Percentiles rank a stretch among this genome's conserved stretches.
phyloP scores from a whole-genome alignment of 495 filamentous ascomycete genomes.

The Tuber microsphaerosporum region DNA sequence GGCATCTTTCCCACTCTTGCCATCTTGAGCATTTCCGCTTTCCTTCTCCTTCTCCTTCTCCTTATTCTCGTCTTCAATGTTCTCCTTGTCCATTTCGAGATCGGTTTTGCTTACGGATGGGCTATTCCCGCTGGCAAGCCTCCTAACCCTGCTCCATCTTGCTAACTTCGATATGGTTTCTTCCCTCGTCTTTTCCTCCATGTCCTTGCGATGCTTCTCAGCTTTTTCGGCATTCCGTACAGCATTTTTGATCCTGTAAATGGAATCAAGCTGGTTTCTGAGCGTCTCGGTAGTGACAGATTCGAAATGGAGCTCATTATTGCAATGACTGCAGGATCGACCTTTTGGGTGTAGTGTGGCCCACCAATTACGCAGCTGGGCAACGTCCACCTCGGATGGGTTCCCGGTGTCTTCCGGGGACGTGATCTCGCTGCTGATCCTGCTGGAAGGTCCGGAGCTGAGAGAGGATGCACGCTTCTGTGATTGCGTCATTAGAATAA shows the following conservation, averaged over 20 bases:
- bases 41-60: slow-evolving; percentile 18
- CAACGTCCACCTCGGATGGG: slow-evolving; percentile 17
- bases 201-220: slow-evolving; percentile 11
- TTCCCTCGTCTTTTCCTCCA: slow-evolving; percentile 13
- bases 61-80: slow-evolving; percentile 1
- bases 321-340: slow-evolving; percentile 15
- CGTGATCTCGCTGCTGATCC: slow-evolving; percentile 10
- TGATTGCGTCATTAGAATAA: neutral
- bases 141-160: slow-evolving; percentile 21
- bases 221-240: slow-evolving; percentile 12
- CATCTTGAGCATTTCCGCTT: slow-evolving; percentile 1
- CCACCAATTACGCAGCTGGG: slow-evolving; percentile 22
- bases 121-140: slow-evolving; percentile 2
- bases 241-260: slow-evolving; percentile 16
- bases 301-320: slow-evolving; percentile 17
- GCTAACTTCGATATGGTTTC: slow-evolving; percentile 8
- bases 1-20: slow-evolving; percentile 11
- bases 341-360: slow-evolving; percentile 17
- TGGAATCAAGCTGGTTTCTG: slow-evolving; percentile 20
- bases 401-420: slow-evolving; percentile 17
- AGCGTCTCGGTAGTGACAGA: slow-evolving; percentile 23
- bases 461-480: slow-evolving; percentile 1
- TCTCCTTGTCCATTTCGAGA: neutral
- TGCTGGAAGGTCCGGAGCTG: neutral
- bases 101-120: neutral